Evolutionary conservation across 106 monocot species (phyloP).

Genomic region (Chionographis japonica): DNA sequence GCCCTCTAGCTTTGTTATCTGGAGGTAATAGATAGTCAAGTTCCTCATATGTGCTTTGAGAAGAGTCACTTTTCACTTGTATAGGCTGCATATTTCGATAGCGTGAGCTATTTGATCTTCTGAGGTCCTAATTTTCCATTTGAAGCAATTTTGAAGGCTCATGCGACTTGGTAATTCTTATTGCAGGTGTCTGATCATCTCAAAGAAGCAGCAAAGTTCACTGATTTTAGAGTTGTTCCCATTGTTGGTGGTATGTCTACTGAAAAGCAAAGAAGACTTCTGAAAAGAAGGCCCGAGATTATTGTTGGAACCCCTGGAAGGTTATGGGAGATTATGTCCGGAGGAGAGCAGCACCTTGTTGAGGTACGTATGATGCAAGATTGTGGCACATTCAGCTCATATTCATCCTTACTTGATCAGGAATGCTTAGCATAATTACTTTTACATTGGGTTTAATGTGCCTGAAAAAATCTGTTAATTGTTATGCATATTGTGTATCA

Average conservation of each 20-base stretch:
- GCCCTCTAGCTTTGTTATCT: no score
- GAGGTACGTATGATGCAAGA: conserved; percentile 45
- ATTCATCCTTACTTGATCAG: neutral
- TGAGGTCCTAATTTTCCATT: no score
- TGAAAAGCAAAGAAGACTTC: conserved; percentile 89
- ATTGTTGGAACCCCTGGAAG: conserved; percentile 99
- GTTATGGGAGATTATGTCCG: conserved; percentile 92
- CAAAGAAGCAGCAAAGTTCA: conserved; percentile 55
- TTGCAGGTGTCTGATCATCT: conserved; percentile 92
- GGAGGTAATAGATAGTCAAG: no score
- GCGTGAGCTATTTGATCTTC: no score
- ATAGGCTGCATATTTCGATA: no score
- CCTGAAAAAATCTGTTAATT: no score
- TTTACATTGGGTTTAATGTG: no score
- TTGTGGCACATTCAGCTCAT: neutral
- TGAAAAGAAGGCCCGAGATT: conserved; percentile 83
- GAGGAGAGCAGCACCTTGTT: conserved; percentile 76
- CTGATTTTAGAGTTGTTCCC: conserved; percentile 64
- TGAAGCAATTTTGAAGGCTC: no score
- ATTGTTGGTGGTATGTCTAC: conserved; percentile 93
- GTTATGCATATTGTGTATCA: no score
- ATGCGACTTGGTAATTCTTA: neutral
- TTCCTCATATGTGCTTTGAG: no score
- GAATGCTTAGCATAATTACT: no score
- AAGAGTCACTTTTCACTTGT: no score